Evolutionary conservation across 2,329 filamentous ascomycete species (phyloP).

Genomic region (Chaetomiaceae sp.): DNA sequence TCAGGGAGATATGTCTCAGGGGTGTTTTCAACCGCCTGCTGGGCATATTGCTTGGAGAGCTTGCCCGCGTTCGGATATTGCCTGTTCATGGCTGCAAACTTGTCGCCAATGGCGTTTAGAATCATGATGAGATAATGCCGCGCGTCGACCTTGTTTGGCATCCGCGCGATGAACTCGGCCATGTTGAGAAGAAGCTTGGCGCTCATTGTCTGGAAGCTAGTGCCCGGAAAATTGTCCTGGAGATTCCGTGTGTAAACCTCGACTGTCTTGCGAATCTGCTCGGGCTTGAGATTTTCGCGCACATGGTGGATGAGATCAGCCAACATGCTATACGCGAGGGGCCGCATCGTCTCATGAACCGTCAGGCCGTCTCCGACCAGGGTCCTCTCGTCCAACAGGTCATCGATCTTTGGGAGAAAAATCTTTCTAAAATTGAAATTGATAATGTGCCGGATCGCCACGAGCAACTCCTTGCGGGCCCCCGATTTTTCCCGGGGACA

Average conservation of each 20-base stretch:
- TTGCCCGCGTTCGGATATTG: slow-evolving; percentile 95
- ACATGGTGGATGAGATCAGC: slow-evolving; percentile 98
- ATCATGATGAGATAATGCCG: slow-evolving; percentile 97
- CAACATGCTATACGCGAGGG: slow-evolving; percentile 95
- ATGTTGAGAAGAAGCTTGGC: slow-evolving; percentile 95
- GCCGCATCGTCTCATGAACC: slow-evolving; percentile 93
- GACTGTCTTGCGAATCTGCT: slow-evolving; percentile 92
- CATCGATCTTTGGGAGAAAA: slow-evolving; percentile 90
- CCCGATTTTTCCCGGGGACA: slow-evolving; percentile 92
- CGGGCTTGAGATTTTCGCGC: slow-evolving; percentile 77
- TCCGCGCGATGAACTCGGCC: slow-evolving; percentile 94
- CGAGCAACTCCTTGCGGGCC: slow-evolving; percentile 88
- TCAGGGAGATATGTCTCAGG: slow-evolving; percentile 82
- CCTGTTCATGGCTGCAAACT: slow-evolving; percentile 96
- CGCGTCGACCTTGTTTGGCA: slow-evolving; percentile 89
- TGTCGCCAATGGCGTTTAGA: slow-evolving; percentile 94
- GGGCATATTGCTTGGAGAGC: slow-evolving; percentile 71
- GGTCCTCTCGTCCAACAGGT: slow-evolving; percentile 88
- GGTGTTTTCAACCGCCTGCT: slow-evolving; percentile 58
- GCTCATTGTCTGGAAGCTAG: slow-evolving; percentile 99
- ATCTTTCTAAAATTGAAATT: slow-evolving; percentile 98
- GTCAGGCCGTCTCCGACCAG: slow-evolving; percentile 94
- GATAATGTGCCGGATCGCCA: slow-evolving; percentile 96
- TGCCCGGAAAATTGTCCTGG: slow-evolving; percentile 92
- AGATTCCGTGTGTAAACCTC: slow-evolving; percentile 96